Evolutionary conservation across 768 basidiomycete genomes (phyloP), one percentile per base, ranked within the genome.

Genomic region (Termitomyces bulborhizus): DNA sequence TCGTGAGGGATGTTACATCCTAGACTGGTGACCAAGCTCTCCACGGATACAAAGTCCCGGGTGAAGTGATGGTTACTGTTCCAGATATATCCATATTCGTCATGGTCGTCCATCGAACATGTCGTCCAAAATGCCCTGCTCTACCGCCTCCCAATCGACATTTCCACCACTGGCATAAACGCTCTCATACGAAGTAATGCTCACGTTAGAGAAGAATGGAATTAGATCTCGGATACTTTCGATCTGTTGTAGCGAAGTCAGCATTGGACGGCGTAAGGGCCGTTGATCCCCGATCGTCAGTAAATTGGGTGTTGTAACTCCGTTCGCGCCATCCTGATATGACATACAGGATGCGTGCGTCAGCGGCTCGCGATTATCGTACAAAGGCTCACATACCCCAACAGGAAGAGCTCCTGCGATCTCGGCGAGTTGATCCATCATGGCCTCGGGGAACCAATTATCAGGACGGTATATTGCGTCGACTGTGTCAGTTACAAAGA

Each of bases 401-500:
- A 74, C 69, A 0, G 89, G 88, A 41, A 91, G 75, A 55, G 76
- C 84, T n/a, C 81, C 80, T 13, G 89, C 79, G 39, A 93, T 82
- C 59, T 95, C 93, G 42, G 92, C 85, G 0, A 98, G 76, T 53
- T 88, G 88, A 65, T 99, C 97, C 70, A 98, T 81, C 76, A 97
- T 84, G 2, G 93, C 88, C 60, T 89, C 88, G 0, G 95, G 90
- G 55, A 76, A 75, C 81, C 88, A 93, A 44, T 85, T 76, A 55
- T 93, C 86, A 0, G 93, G 90, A 16, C 84, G 86, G 70, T 93
- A 94, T 34, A 94, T 81, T 0, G 96, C 94, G 63, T 98, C 97
- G 6, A 95, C 91, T 0, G 96, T 98, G 68, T 99, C 96, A 3
- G 94, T 97, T 42, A 98, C 84, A 68, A 98, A 99, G 64, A 97